Evolutionary conservation across 257 asterid genomes (phyloP).

Genomic region (Ehretia macrophylla): DNA sequence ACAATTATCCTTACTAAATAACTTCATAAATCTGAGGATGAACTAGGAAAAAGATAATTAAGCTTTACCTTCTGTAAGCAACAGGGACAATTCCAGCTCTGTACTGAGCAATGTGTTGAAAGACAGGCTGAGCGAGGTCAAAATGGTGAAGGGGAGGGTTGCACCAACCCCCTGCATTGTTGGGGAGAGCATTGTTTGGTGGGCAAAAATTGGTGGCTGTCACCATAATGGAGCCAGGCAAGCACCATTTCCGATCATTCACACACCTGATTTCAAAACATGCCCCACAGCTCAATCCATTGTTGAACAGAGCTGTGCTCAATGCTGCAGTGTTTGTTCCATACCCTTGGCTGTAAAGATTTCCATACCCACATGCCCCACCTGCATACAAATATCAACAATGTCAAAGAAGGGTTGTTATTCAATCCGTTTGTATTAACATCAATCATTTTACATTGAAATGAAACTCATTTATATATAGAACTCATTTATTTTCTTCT

Average conservation of each 20-base stretch:
- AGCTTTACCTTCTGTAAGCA: constrained; percentile 58
- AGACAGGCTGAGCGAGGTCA: constrained; percentile 85
- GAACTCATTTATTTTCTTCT: too few species aligned
- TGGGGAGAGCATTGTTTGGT: constrained; percentile 76
- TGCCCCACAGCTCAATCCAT: constrained; percentile 85
- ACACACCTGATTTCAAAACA: constrained; percentile 63
- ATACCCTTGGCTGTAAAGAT: constrained; percentile 80
- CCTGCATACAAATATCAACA: constrained; percentile 37
- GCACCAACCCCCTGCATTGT: constrained; percentile 88
- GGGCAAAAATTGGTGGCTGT: constrained; percentile 95
- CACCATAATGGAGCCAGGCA: constrained; percentile 60
- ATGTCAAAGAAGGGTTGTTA: neutral
- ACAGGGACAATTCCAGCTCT: constrained; percentile 90
- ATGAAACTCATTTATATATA: neutral
- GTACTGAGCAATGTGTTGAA: constrained; percentile 76
- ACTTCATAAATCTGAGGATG: neutral
- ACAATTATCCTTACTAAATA: too few species aligned
- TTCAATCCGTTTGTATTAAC: too few species aligned
- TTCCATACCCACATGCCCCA: constrained; percentile 95
- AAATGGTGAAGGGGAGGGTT: constrained; percentile 84
- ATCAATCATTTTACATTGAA: too few species aligned
- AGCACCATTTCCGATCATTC: constrained; percentile 34
- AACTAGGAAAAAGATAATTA: neutral
- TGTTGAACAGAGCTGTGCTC: constrained; percentile 86
- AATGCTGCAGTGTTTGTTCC: constrained; percentile 94